A percentile compares a stretch with the other conserved stretches of the same genome.
These are phyloP conservation scores for Nothophytophthora sp. DNA, from an alignment of 352 stramenopile species.

Conservation along the genomic window DNA sequence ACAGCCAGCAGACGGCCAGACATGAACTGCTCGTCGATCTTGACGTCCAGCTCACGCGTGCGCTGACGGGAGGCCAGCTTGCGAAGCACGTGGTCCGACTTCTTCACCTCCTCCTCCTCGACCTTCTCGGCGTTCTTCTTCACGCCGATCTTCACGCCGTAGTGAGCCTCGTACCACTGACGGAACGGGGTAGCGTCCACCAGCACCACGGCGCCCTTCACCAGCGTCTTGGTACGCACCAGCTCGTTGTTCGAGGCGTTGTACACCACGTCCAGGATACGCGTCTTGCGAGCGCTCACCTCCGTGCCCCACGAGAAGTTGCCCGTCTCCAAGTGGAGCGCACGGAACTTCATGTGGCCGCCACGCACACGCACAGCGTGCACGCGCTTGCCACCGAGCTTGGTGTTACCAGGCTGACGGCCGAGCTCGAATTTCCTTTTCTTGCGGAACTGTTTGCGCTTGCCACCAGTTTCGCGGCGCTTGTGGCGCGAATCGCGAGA, in stretches of 20 bases:
- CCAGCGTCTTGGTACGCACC: conserved; percentile 99
- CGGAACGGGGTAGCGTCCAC: conserved; percentile 99
- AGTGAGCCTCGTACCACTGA: conserved; percentile 99
- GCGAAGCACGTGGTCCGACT: conserved; percentile 92
- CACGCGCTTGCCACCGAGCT: conserved; percentile 98
- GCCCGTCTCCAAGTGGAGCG: conserved; percentile 97
- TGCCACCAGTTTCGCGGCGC: conserved; percentile 99
- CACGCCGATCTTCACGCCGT: conserved; percentile 92
- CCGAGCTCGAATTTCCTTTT: conserved; percentile 99
- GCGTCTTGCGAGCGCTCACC: conserved; percentile 97
- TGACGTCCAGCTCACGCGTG: conserved; percentile 91
- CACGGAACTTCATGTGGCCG: conserved; percentile 99
- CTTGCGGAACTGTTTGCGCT: conserved; percentile 97
- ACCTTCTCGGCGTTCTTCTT: conserved; percentile 88
- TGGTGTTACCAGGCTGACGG: conserved; percentile 98
- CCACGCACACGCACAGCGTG: conserved; percentile 95
- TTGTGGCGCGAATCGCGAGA: conserved; percentile 99
- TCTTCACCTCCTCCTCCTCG: conserved; percentile 89
- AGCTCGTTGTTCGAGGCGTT: conserved; percentile 99
- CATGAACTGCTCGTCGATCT: conserved; percentile 97
- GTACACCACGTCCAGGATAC: conserved; percentile 99
- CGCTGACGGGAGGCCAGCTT: conserved; percentile 96
- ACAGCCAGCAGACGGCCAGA: conserved; percentile 96
- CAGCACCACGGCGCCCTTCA: conserved; percentile 98
- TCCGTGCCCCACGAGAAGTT: conserved; percentile 99